Conservation (phyloP, 768 basidiomycete genomes). For the Crucibulum laeve region DNA sequence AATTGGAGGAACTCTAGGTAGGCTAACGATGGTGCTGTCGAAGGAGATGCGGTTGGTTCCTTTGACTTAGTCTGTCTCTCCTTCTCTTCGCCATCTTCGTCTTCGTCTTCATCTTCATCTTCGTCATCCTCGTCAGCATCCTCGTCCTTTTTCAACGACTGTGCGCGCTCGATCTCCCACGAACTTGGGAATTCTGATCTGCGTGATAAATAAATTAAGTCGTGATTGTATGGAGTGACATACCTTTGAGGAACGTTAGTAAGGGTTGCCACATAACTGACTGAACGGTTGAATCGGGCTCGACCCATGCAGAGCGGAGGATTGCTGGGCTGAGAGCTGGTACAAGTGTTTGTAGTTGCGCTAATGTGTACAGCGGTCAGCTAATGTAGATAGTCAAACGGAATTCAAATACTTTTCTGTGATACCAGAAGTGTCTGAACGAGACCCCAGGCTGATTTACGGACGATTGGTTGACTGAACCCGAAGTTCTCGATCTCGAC, state of each 20-base stretch:
- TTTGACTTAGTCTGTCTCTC: neutral
- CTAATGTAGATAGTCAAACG: neutral
- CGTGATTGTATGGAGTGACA: neutral
- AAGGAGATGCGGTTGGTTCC: neutral
- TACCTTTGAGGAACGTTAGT: conserved; percentile 70
- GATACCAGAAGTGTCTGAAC: conserved; percentile 39
- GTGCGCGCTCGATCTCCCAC: conserved; percentile 49
- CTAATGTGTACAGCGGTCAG: conserved; percentile 7
- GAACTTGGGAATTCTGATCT: conserved; percentile 54
- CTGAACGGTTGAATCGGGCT: conserved; percentile 69
- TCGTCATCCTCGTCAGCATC: conserved; percentile 28
- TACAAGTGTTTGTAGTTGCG: conserved; percentile 24
- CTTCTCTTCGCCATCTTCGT: conserved; percentile 18
- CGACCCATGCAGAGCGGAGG: conserved; percentile 65
- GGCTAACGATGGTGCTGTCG: conserved; percentile 29
- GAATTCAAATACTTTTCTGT: conserved; percentile 39
- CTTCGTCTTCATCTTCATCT: conserved; percentile 29
- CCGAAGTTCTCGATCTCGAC: conserved; percentile 48
- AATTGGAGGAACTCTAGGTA: conserved; percentile 78
- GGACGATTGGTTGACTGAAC: conserved; percentile 62
- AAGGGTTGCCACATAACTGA: conserved; percentile 65
- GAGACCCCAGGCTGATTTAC: conserved; percentile 65
- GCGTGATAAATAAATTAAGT: neutral
- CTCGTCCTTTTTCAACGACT: conserved; percentile 26
- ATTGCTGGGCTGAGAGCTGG: conserved; percentile 50